Percentiles rank a stretch among this genome's conserved stretches.
phyloP scores from a whole-genome alignment of 306 rosid species.

The Rosa persica region DNA sequence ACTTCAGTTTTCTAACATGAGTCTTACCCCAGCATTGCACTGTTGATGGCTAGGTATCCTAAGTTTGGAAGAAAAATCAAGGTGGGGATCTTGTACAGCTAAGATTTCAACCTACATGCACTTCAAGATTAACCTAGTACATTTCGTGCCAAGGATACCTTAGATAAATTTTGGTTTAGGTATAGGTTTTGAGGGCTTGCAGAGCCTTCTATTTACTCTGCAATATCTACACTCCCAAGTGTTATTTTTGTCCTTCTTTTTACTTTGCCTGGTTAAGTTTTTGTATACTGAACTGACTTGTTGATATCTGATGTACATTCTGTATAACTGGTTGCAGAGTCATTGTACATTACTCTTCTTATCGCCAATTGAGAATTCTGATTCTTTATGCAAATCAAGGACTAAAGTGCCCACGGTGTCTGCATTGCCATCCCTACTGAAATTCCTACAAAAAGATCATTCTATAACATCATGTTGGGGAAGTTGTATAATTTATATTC shows the following conservation, averaged over 20 bases:
- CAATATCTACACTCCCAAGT: neutral
- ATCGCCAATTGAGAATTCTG: constrained; percentile 44
- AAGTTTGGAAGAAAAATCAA: neutral
- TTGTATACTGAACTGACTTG: constrained; percentile 1
- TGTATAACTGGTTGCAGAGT: constrained; percentile 54
- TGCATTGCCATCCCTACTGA: constrained; percentile 35
- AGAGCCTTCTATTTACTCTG: neutral
- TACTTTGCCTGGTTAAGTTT: constrained; percentile 2
- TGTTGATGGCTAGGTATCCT: neutral
- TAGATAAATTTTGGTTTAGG: neutral
- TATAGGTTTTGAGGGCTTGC: neutral
- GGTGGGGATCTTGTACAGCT: neutral
- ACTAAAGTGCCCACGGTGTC: constrained; percentile 27
- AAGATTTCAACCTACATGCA: neutral
- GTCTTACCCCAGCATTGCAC: neutral
- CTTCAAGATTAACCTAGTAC: neutral
- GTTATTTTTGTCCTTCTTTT: neutral
- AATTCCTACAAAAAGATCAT: constrained; percentile 3
- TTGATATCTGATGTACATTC: constrained; percentile 34
- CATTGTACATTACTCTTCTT: constrained; percentile 52
- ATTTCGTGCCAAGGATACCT: neutral
- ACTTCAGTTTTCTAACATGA: neutral
- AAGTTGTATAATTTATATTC: constrained; percentile 40
- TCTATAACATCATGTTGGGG: constrained; percentile 29
- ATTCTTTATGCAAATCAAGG: constrained; percentile 54